These are phyloP conservation scores for Phellopilus nigrolimitatus DNA, from an alignment of 1,284 basidiomycete genomes.

Conservation along the genomic window DNA sequence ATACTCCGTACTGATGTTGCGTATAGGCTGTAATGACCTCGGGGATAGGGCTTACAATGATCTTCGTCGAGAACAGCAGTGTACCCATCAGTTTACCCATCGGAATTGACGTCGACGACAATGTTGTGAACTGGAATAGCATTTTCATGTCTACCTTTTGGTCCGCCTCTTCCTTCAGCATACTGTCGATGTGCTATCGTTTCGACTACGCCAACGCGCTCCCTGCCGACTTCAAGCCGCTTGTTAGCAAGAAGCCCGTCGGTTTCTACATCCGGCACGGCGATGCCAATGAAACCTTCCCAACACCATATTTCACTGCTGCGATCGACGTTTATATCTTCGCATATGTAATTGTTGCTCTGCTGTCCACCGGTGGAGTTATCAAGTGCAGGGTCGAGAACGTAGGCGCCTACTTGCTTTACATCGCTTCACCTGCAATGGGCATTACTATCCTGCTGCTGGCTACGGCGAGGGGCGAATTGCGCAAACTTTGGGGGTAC, in stretches of 20 bases:
- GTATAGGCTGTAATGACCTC: no score
- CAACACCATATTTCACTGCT: neutral
- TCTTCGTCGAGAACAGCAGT: no score
- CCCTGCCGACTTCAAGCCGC: neutral
- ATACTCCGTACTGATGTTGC: no score
- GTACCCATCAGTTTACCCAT: neutral
- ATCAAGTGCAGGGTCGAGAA: neutral
- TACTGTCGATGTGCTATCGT: neutral
- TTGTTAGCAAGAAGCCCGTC: neutral
- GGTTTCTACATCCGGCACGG: neutral
- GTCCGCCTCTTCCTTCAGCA: neutral
- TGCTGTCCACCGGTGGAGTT: neutral
- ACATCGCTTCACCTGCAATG: neutral
- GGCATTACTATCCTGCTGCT: neutral
- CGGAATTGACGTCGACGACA: neutral
- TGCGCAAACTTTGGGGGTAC: slow-evolving; percentile 89
- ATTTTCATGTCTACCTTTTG: neutral
- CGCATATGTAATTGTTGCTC: neutral
- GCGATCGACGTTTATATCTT: neutral
- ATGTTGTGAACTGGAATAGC: neutral
- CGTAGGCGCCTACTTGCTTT: neutral
- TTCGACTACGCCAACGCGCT: slow-evolving; percentile 1
- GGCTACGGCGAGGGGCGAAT: slow-evolving; percentile 30
- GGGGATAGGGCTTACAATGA: no score
- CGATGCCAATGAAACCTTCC: neutral